Evolutionary conservation across 257 asterid species (phyloP), one percentile per base, ranked within the genome.

Genomic region (Capsicum chinense): DNA sequence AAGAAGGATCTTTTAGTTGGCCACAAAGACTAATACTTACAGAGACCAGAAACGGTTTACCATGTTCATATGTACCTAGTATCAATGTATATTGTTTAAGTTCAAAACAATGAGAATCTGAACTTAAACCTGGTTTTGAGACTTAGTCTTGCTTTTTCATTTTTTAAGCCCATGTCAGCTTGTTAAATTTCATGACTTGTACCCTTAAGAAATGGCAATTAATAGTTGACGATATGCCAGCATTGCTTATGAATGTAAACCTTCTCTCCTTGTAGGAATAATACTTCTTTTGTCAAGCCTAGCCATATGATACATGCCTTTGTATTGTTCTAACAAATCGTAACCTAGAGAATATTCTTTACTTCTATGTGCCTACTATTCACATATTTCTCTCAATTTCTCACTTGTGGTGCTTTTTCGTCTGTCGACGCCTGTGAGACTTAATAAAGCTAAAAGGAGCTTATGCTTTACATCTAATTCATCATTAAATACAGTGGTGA

Each of bases 301-400:
- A 50, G 60, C 58, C 60, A 21, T 35, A 74, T 50, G 50, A 21
- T 6, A 50, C 11, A 50, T 74, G 14, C 9, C 17, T 50, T 74
- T 74, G 47, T 74, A 21, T 11, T 74, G n/a, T 50, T 50, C 21
- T 74, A 19, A 50, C 5, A 66, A 13, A 6, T 66, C n/a, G 9
- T 12, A 66, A 48, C 58, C 81, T 50, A 50, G 81, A 5, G 59
- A 52, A 13, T 50, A 33, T 74, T 42, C 56, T 54, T 8, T 52
- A n/a, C 84, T 67, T 64, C 79, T 81, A 17, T 37, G 58, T n/a
- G 58, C 76, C 70, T 48, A 9, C 79, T 67, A 47, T 62, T 19
- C 39, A n/a, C 19, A 73, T 39, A 73, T 48, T 21, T 73, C 59
- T 73, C 59, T n/a, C 39, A 47, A 12, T 48, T 73, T 73, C 60